Conservation (phyloP, 257 asterid species). For the Nicotiana benthamiana region DNA sequence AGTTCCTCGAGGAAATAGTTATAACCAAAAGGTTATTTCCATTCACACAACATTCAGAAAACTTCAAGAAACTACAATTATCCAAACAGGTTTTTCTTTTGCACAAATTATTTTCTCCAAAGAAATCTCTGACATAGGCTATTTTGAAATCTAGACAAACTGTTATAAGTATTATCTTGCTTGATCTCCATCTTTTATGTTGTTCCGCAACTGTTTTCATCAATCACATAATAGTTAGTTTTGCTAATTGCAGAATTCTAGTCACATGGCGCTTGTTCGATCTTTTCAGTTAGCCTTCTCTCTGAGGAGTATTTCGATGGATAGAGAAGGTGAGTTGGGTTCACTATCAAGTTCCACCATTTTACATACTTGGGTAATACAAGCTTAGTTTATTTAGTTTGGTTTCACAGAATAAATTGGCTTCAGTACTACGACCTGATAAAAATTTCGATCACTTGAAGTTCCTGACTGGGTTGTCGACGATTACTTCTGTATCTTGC, state of each 20-base stretch:
- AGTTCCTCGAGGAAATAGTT: not conserved
- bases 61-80: constrained; percentile 1
- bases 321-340: constrained; percentile 31
- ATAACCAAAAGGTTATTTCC: not conserved
- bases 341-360: not conserved
- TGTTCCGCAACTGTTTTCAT: not conserved
- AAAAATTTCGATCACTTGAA: not conserved
- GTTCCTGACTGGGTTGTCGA: not conserved
- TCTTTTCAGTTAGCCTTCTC: constrained; percentile 47
- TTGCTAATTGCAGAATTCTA: constrained; percentile 28
- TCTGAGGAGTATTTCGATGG: constrained; percentile 32
- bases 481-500: not conserved
- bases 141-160: not conserved
- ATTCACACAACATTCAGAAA: not conserved
- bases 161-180: not conserved
- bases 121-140: not conserved
- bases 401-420: not conserved
- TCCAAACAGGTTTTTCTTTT: not conserved
- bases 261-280: constrained; percentile 36
- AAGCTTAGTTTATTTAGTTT: not conserved
- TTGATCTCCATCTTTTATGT: constrained; percentile 2
- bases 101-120: not conserved
- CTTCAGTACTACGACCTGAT: not conserved
- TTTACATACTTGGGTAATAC: not conserved
- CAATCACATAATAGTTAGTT: not conserved